Percentiles rank a stretch among this genome's conserved stretches.
These are phyloP conservation scores for Gigaspora rosea DNA, from an alignment of 192 early-diverging fungal species.

Conservation along the genomic window DNA sequence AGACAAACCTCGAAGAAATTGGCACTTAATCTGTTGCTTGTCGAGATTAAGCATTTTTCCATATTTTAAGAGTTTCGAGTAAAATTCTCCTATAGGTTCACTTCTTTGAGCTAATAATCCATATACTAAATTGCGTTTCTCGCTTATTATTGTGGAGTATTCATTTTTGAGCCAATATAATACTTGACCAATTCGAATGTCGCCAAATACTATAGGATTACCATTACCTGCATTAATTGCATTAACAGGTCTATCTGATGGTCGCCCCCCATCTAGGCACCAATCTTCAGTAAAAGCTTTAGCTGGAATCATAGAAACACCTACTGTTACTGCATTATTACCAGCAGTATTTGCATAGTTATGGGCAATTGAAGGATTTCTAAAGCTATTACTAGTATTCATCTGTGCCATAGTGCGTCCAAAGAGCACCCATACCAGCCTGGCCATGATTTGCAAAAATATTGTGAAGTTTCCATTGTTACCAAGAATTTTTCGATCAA, in stretches of 20 bases:
- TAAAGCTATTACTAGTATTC: conserved; percentile 1
- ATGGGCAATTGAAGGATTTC: not conserved
- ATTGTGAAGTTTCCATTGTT: not conserved
- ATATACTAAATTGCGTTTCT: not conserved
- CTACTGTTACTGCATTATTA: conserved; percentile 11
- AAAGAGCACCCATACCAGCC: not conserved
- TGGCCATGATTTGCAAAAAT: conserved; percentile 7
- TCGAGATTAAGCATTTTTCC: not conserved
- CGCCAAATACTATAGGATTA: conserved; percentile 13
- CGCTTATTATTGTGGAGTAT: not conserved
- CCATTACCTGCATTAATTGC: not conserved
- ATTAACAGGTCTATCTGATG: not conserved
- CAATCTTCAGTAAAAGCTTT: not conserved
- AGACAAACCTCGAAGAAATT: conserved; percentile 1
- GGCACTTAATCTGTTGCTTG: not conserved
- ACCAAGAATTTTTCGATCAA: conserved; percentile 2
- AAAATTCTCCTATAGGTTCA: conserved; percentile 1
- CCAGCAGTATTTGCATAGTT: not conserved
- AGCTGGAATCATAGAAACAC: not conserved
- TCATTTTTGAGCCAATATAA: not conserved
- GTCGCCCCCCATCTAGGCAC: not conserved
- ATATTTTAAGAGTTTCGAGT: conserved; percentile 3
- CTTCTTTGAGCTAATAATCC: not conserved
- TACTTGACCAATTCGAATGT: not conserved
- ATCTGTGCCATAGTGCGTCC: not conserved